Percentiles rank a stretch among this genome's conserved stretches.
These are phyloP conservation scores for Scleromitrula shiraiana DNA, from an alignment of 2,329 filamentous ascomycete genomes.

Conservation along the genomic window DNA sequence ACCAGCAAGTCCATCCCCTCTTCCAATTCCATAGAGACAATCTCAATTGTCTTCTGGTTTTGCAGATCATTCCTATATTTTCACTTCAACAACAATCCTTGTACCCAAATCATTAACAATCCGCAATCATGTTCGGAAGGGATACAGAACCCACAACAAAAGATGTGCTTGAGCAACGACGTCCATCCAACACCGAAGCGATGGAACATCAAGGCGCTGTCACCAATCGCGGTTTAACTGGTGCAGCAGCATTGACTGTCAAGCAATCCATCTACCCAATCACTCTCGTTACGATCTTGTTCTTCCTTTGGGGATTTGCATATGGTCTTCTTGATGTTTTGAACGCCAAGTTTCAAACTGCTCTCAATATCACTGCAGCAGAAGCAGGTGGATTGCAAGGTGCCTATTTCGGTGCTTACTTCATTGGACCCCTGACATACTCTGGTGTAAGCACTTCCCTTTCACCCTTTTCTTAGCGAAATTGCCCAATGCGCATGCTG, in stretches of 20 bases:
- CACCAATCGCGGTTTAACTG: neutral
- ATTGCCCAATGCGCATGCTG: neutral
- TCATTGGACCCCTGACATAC: constrained; percentile 56
- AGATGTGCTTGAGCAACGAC: neutral
- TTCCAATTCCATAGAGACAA: neutral
- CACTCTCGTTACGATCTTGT: constrained; percentile 6
- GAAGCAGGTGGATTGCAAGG: constrained; percentile 58
- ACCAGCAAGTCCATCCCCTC: neutral
- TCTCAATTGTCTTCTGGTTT: neutral
- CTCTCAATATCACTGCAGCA: constrained; percentile 52
- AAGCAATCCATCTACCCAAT: constrained; percentile 8
- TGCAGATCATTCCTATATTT: neutral
- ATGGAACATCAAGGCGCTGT: neutral
- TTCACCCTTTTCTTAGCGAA: neutral
- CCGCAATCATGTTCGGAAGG: constrained; percentile 4
- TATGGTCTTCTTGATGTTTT: constrained; percentile 79
- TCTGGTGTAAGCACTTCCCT: constrained; percentile 41
- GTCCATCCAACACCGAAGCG: neutral
- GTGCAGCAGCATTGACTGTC: constrained; percentile 2
- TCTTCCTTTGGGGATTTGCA: constrained; percentile 35
- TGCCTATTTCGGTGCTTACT: constrained; percentile 64
- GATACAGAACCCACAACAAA: neutral
- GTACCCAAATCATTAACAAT: neutral
- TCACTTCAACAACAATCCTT: neutral
- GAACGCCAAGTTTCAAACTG: constrained; percentile 47